These are phyloP conservation scores for Closterium sp. DNA, from an alignment of 139 green algal species.

Conservation along the genomic window DNA sequence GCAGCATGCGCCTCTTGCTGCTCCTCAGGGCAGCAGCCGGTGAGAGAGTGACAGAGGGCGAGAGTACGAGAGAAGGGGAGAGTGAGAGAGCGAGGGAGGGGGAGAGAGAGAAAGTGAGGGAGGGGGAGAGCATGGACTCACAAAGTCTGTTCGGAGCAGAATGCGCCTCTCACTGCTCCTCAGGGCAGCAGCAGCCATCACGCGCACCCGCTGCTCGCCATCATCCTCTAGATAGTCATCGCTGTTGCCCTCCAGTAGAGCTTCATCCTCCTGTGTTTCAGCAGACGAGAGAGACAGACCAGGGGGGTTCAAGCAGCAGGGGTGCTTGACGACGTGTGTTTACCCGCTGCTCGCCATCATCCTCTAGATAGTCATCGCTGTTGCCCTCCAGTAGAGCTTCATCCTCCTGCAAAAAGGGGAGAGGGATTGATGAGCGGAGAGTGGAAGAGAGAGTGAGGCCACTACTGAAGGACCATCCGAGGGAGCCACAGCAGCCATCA, in stretches of 20 bases:
- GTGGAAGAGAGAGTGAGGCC: no score
- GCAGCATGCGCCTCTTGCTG: conserved; percentile 23
- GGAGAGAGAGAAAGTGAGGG: not conserved
- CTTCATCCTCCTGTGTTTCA: conserved; percentile 10
- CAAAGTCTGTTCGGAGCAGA: conserved; percentile 19
- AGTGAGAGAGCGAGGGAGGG: not conserved
- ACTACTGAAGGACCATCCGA: no score
- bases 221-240: conserved; percentile 1
- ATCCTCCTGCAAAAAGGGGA: conserved; percentile 12
- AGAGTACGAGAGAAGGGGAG: no score
- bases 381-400: not conserved
- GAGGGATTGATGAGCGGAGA: no score
- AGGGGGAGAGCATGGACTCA: not conserved
- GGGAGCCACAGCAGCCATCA: no score
- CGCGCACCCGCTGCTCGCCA: conserved; percentile 3
- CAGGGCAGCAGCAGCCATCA: conserved; percentile 15
- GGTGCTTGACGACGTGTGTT: no score
- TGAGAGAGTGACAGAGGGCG: not conserved
- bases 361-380: not conserved
- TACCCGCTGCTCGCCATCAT: not conserved
- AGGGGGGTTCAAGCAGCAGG: not conserved
- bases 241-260: not conserved
- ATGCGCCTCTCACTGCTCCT: conserved; percentile 18
- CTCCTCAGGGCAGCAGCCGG: conserved; percentile 2
- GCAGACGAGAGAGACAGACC: no score